Percentiles rank a stretch among this genome's conserved stretches.
Conservation (phyloP, 345 rosid genomes). For the Durio zibethinus region DNA sequence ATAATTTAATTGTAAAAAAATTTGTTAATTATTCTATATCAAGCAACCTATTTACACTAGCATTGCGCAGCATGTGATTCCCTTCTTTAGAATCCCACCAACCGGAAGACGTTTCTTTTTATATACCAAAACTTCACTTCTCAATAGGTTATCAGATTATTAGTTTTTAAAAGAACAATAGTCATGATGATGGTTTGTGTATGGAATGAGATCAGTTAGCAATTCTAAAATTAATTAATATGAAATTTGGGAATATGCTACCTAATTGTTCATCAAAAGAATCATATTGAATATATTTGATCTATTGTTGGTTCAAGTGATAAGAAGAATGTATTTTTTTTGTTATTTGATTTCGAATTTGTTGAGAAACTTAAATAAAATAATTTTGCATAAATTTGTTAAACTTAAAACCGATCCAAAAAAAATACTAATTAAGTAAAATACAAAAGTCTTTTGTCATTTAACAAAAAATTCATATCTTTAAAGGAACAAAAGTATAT, state of each 20-base stretch:
- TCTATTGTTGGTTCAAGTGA: too few relatives aligned
- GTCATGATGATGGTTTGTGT: neutral
- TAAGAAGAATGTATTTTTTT: too few relatives aligned
- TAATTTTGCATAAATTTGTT: too few relatives aligned
- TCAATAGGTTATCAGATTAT: neutral
- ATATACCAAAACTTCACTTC: neutral
- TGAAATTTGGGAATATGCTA: neutral
- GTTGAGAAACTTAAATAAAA: too few relatives aligned
- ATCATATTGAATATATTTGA: neutral
- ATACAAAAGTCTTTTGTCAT: too few relatives aligned
- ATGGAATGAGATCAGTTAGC: neutral
- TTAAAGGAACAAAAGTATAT: too few relatives aligned
- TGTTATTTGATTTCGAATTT: too few relatives aligned
- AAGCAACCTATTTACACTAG: neutral
- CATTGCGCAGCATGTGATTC: conserved; percentile 9
- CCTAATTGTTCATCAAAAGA: neutral
- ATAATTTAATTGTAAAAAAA: neutral
- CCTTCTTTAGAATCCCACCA: neutral
- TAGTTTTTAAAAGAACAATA: neutral
- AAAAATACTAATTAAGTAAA: too few relatives aligned
- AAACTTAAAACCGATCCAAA: too few relatives aligned
- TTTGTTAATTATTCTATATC: neutral
- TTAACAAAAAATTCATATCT: too few relatives aligned
- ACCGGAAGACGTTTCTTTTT: neutral
- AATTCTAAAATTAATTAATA: neutral